Percentiles rank a stretch among this genome's conserved stretches.
These are phyloP conservation scores for Flaveria floridana DNA, from an alignment of 140 eudicot species.

Conservation along the genomic window DNA sequence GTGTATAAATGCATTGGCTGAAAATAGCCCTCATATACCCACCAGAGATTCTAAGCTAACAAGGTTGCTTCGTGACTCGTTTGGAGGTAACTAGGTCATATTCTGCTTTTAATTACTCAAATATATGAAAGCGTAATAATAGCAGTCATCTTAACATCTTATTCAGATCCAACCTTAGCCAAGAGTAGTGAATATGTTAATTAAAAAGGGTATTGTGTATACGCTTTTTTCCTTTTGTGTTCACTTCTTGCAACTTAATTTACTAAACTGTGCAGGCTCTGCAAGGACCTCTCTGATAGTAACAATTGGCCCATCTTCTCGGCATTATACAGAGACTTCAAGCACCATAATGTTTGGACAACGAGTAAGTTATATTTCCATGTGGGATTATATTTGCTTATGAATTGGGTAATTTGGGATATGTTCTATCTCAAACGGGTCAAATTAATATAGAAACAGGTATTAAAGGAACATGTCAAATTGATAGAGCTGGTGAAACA, in stretches of 20 bases:
- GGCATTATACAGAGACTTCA: constrained; percentile 79
- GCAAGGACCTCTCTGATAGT: constrained; percentile 90
- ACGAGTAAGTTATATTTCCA: constrained; percentile 52
- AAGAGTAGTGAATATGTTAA: background rate
- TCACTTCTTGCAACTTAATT: constrained; percentile 27
- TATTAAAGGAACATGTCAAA: background rate
- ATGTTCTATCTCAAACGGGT: constrained; percentile 1
- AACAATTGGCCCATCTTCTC: constrained; percentile 83
- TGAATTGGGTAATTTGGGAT: background rate
- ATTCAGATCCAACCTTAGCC: constrained; percentile 4
- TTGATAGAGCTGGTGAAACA: background rate
- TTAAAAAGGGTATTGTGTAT: background rate
- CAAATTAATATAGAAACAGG: background rate
- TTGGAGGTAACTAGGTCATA: constrained; percentile 65
- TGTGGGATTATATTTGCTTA: constrained; percentile 16
- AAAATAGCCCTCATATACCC: constrained; percentile 89
- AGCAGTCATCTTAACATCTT: background rate
- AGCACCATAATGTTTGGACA: constrained; percentile 96
- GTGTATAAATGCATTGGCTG: constrained; percentile 95
- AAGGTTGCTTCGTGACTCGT: constrained; percentile 88
- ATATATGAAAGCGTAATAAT: too few species aligned
- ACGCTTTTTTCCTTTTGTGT: constrained; percentile 5
- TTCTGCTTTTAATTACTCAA: constrained; percentile 14
- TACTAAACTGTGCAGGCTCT: constrained; percentile 54
- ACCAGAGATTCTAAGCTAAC: constrained; percentile 91